Conservation (phyloP, 306 rosid genomes). For the Pyrus bretschneideri region DNA sequence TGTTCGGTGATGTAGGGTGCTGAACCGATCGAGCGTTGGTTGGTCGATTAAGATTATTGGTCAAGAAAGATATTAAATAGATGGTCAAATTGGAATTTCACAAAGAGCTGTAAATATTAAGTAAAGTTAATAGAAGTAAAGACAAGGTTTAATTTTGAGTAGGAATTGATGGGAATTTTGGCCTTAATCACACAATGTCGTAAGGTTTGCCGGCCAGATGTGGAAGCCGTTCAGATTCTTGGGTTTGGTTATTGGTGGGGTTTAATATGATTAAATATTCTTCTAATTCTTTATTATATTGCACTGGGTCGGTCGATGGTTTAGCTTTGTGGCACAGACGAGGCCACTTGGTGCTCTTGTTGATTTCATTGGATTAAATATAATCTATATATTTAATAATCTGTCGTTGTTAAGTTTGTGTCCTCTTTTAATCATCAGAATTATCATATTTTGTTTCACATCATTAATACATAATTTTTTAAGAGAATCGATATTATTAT, state of each 20-base stretch:
- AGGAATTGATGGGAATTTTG: constrained; percentile 1
- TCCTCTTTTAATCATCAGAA: too few species aligned
- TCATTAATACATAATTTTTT: too few species aligned
- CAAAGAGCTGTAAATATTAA: neutral
- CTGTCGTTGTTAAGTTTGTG: too few species aligned
- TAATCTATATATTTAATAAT: neutral
- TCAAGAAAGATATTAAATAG: neutral
- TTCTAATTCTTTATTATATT: neutral
- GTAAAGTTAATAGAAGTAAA: neutral
- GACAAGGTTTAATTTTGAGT: neutral
- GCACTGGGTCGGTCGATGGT: neutral
- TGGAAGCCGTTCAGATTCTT: constrained; percentile 14
- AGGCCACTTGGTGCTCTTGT: neutral
- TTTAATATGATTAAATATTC: neutral
- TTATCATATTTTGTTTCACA: too few species aligned
- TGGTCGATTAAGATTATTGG: neutral
- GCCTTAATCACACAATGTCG: neutral
- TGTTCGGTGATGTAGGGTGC: constrained; percentile 70
- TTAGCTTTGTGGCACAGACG: neutral
- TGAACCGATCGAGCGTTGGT: neutral
- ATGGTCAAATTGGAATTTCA: neutral
- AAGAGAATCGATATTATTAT: too few species aligned
- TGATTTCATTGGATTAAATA: neutral
- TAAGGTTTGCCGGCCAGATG: neutral
- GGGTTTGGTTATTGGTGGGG: neutral